Base-by-base conservation (phyloP, 805 yeast species). In the Teunomyces atbi region DNA sequence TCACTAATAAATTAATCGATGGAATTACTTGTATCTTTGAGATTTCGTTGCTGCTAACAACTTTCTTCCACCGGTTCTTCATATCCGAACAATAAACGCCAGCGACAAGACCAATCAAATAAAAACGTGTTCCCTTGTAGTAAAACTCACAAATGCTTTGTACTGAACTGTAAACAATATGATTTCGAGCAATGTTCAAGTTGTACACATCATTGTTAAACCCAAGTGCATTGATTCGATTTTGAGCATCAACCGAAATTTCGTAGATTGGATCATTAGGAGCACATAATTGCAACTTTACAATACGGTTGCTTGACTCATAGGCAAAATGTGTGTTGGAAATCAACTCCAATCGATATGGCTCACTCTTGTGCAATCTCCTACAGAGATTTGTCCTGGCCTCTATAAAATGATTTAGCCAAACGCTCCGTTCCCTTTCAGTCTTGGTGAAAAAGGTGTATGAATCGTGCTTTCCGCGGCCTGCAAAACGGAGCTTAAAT, bases 271-370 rank as follows among this genome's bases (percentile, higher is more conserved):
- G 83, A 20, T 84, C 83, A 13, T 74, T 70, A 16, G 74, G 68
- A 0, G 80, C 75, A 44, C 78, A 72, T 1, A 79, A 61, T 4
- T 84, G 86, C 34, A 85, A 45, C 56, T 77, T 82, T 2, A 60
- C 60, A 1, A 82, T 73, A 16, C 74, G 69, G 34, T 74, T 77
- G 6, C 73, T 66, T 3, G 72, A 76, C n/a, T 81, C 85, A 60
- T 83, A 86, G 1, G 82, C 84, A 64, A 87, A 88, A 45, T 74
- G 71, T 20, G 76, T 71, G 54, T 82, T 85, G 5, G 84, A 69
- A 5, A 88, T 57, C 5, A 79, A 72, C 29, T 69, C 65, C 33
- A 86, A 57, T 7, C 69, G 57, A 58, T 83, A 83, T 0, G 88
- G 84, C 47, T 79, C 85, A 1, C 73, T 59, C 26, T 64, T 71